phyloP scores from a whole-genome alignment of 495 filamentous ascomycete species.

The Filosporella fistucella region DNA sequence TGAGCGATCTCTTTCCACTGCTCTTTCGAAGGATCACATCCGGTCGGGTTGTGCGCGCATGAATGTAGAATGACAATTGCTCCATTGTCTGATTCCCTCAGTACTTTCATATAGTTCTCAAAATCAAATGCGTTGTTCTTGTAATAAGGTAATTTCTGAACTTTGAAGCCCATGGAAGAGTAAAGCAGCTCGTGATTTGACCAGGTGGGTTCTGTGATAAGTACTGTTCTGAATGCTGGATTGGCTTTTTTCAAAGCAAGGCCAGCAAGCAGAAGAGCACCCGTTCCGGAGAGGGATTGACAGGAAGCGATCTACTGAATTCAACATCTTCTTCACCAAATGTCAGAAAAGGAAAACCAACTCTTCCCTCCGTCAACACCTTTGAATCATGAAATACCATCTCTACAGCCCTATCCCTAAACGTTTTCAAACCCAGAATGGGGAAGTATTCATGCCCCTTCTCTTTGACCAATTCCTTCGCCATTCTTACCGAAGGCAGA shows the following conservation, averaged over 20 bases:
- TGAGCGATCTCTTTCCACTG: conserved; percentile 50
- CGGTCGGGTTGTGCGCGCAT: conserved; percentile 54
- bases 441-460: conserved; percentile 34
- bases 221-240: not conserved
- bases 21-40: conserved; percentile 45
- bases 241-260: conserved; percentile 32
- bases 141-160: conserved; percentile 32
- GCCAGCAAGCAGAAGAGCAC: conserved; percentile 52
- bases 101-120: conserved; percentile 1
- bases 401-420: not conserved
- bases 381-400: conserved; percentile 3
- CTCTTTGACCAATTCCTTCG: conserved; percentile 19
- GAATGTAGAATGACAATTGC: conserved; percentile 46
- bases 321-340: too few species aligned
- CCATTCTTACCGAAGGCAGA: conserved; percentile 24
- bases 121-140: not conserved
- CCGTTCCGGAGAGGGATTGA: conserved; percentile 58
- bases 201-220: conserved; percentile 30
- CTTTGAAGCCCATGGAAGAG: conserved; percentile 37
- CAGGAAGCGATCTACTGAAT: conserved; percentile 20
- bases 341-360: too few species aligned
- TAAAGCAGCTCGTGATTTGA: conserved; percentile 45
- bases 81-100: conserved; percentile 33
- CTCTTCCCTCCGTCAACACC: not conserved
- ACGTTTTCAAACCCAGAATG: conserved; percentile 26